phyloP scores from a whole-genome alignment of 2,329 filamentous ascomycete genomes.

The Cytospora piceae region DNA sequence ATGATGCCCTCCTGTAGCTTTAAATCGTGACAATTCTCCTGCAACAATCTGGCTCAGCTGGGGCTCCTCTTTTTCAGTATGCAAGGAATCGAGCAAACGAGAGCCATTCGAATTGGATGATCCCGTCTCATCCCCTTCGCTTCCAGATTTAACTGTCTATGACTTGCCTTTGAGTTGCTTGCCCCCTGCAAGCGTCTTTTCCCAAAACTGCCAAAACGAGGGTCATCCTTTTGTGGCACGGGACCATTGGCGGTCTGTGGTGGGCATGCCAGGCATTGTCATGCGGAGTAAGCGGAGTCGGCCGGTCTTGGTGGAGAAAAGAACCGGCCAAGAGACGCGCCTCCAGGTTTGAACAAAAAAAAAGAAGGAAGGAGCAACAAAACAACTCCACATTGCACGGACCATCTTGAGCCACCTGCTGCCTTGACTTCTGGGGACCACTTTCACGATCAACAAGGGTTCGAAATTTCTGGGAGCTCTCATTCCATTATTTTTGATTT shows the following conservation, averaged over 20 bases:
- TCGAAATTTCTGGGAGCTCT: conserved; percentile 12
- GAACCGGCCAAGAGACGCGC: conserved; percentile 5
- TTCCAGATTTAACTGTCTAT: background rate
- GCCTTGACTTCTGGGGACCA: no score
- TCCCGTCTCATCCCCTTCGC: background rate
- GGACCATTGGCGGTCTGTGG: conserved; percentile 13
- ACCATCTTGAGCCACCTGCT: background rate
- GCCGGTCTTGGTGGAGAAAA: background rate
- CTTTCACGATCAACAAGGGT: background rate
- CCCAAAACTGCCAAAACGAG: conserved; percentile 5
- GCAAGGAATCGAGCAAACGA: background rate
- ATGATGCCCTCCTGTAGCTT: background rate
- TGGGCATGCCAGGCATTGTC: background rate
- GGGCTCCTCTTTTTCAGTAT: background rate
- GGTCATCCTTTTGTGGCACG: conserved; percentile 25
- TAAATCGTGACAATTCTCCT: background rate
- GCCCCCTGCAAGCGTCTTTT: background rate
- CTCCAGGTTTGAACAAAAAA: background rate
- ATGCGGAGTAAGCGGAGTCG: conserved; percentile 4
- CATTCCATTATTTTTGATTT: conserved; percentile 19
- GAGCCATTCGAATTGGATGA: background rate
- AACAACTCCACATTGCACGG: conserved; percentile 23
- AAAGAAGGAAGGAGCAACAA: conserved; percentile 1
- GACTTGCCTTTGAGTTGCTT: background rate
- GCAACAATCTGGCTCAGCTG: background rate